These are phyloP conservation scores for Antitrichia curtipendula DNA, from an alignment of 225 moss, liverwort and hornwort genomes.

Conservation along the genomic window DNA sequence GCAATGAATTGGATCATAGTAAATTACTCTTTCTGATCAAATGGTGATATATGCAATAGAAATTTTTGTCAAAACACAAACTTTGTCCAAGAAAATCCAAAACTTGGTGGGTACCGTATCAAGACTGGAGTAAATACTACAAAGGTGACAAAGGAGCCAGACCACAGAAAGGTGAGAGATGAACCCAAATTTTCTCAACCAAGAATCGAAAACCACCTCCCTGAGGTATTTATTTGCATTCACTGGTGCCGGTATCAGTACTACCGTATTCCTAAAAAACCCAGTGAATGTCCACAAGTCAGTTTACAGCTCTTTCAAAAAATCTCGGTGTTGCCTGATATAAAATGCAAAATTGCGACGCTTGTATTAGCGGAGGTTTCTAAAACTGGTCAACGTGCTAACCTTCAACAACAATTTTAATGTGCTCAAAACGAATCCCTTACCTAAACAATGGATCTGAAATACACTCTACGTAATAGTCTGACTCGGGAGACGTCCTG, in stretches of 20 bases:
- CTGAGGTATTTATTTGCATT: background rate
- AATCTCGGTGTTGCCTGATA: background rate
- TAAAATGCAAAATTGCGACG: background rate
- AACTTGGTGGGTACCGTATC: background rate
- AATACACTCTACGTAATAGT: background rate
- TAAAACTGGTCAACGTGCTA: background rate
- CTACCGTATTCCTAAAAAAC: background rate
- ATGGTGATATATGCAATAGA: background rate
- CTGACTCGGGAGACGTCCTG: background rate
- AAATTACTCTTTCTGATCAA: background rate
- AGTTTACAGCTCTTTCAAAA: background rate
- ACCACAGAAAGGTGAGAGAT: background rate
- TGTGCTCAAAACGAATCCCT: background rate
- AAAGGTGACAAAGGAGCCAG: background rate
- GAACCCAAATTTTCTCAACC: background rate
- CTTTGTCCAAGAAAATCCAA: background rate
- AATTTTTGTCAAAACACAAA: background rate
- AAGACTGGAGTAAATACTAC: background rate
- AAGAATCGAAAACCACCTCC: background rate
- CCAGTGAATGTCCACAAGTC: background rate
- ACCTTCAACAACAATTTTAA: background rate
- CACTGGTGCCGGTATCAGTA: background rate
- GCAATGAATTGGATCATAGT: background rate
- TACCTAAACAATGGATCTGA: background rate
- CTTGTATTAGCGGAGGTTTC: background rate